Evolutionary conservation across 176 grass and related monocot genomes (phyloP).

Genomic region (Ensete glaucum): DNA sequence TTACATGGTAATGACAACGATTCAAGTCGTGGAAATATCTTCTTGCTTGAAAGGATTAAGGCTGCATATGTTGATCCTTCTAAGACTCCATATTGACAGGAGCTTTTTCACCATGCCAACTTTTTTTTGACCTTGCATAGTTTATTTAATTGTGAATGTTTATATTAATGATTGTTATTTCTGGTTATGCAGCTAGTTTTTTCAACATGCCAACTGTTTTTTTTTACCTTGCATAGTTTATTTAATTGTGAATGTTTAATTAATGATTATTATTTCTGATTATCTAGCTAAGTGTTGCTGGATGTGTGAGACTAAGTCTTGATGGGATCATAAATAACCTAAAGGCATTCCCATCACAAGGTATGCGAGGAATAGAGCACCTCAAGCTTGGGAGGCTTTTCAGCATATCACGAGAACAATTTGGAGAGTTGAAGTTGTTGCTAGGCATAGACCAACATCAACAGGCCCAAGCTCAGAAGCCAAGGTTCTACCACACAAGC

Average conservation of each 20-base stretch:
- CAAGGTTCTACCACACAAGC: conserved; percentile 39
- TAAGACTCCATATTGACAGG: no score
- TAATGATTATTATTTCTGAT: not conserved
- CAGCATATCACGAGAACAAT: conserved; percentile 40
- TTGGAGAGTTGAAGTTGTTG: conserved; percentile 48
- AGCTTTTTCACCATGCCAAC: no score
- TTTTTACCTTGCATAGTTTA: no score
- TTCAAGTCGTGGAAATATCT: no score
- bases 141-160: not conserved
- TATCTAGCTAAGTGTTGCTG: conserved; percentile 54
- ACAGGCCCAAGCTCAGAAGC: conserved; percentile 23
- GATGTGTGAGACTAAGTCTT: conserved; percentile 40
- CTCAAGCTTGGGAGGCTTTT: conserved; percentile 56
- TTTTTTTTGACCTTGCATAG: no score
- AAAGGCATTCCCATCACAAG: conserved; percentile 46
- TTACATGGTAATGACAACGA: no score
- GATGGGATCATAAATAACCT: conserved; percentile 58
- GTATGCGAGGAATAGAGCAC: conserved; percentile 41
- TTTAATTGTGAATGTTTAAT: not conserved
- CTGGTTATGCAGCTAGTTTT: conserved; percentile 33
- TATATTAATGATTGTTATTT: not conserved
- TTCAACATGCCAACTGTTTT: no score
- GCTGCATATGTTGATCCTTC: no score
- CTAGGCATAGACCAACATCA: conserved; percentile 45
- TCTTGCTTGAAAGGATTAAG: no score